Evolutionary conservation across 139 green algal species (phyloP).

Genomic region (Yamagishiella unicocca): DNA sequence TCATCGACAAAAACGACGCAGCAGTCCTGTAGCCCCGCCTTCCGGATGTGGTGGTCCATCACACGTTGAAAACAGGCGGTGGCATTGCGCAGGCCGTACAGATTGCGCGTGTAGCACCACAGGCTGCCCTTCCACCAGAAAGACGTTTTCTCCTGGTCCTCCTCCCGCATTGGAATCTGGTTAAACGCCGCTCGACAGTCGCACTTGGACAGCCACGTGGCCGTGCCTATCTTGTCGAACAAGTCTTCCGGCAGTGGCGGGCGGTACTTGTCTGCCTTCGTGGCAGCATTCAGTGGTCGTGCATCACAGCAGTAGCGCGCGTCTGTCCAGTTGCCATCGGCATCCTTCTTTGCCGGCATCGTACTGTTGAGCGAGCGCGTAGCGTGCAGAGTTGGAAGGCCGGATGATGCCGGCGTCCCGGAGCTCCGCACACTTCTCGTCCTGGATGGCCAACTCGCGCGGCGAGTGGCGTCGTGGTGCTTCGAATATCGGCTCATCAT

Average conservation of each 20-base stretch:
- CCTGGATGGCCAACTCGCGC: constrained; percentile 14
- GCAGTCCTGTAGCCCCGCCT: constrained; percentile 3
- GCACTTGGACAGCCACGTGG: constrained; percentile 45
- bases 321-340: constrained; percentile 35
- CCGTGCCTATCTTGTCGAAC: constrained; percentile 13
- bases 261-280: constrained; percentile 32
- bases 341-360: constrained; percentile 44
- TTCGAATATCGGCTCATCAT: constrained; percentile 8
- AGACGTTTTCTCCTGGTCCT: not conserved
- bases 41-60: too few relatives aligned
- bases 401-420: constrained; percentile 22
- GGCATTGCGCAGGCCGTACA: constrained; percentile 50
- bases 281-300: constrained; percentile 42
- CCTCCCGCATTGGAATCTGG: constrained; percentile 30
- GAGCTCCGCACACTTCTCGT: constrained; percentile 35
- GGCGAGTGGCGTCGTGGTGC: not conserved
- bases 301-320: constrained; percentile 45
- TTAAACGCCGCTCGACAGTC: too few relatives aligned
- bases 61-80: constrained; percentile 29
- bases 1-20: constrained; percentile 55
- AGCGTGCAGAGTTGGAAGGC: not conserved
- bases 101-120: constrained; percentile 11
- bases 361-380: constrained; percentile 18
- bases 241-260: constrained; percentile 51
- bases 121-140: too few relatives aligned